Base-by-base conservation (phyloP, 2,329 filamentous ascomycete genomes). In the Xylaria digitata region DNA sequence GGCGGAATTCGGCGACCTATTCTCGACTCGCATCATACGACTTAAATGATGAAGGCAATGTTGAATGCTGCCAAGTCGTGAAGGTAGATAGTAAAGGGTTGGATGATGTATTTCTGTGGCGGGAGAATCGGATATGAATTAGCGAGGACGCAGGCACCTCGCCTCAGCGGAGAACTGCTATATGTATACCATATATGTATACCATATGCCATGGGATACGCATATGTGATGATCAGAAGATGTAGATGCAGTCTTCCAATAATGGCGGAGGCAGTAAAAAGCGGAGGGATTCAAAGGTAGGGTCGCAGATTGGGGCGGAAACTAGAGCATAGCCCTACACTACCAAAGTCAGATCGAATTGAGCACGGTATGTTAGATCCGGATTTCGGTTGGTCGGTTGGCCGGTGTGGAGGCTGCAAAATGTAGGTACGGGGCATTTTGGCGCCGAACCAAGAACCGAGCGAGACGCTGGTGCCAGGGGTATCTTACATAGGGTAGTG, bases 71-170 rank as follows among this genome's bases (percentile, higher is more conserved):
- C 46, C 8, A 19, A 46, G 34, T 46, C 23, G 26, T 26, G n/a
- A 26, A 26, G 26, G 26, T 26, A 26, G 19, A 48, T 21, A 43
- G 34, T n/a, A 23, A 46, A 23, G 13, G 2, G 49, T 26, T 30
- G 42, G 42, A n/a, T 21, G 40, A 3, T 21, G 8, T 46, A 54
- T 15, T 57, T 63, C 34, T 15, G 6, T n/a, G 26, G 57, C 17
- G 34, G 34, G 43, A 42, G 52, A 37, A 8, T 37, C 34, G 34
- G 34, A 37, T 37, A 13, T 13, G 6, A 6, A 37, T 26, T 26
- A 26, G 26, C 34, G 34, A 55, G 37, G 37, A 67, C 49, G 65
- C 65, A 67, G 55, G 65, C 65, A 67, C 65, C 30, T 60, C 65
- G 65, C 60, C 65, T 52, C 60, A 40, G 23, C 53, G 15, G 15